Conservation (phyloP, 306 rosid species). For the Castanea sativa region DNA sequence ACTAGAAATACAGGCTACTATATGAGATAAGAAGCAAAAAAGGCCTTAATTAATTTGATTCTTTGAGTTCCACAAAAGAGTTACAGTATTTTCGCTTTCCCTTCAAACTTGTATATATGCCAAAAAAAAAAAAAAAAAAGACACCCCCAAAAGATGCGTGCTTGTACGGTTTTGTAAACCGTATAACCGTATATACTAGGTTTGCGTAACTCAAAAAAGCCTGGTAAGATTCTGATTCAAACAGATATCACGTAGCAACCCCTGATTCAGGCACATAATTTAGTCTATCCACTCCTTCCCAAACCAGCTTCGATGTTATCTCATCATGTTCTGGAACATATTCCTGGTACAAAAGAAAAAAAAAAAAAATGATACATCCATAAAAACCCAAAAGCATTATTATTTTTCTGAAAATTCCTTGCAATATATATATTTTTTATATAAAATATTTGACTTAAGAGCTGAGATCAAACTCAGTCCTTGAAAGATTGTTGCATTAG, state of each 20-base stretch:
- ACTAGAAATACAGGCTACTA: no score
- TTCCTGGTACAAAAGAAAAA: conserved; percentile 49
- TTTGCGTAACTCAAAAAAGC: conserved; percentile 36
- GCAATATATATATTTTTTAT: no score
- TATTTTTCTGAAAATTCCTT: no score
- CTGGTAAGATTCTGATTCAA: conserved; percentile 2
- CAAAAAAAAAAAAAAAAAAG: conserved; percentile 22
- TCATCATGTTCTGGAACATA: conserved; percentile 87
- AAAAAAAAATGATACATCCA: background rate
- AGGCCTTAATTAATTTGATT: background rate
- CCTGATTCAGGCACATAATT: conserved; percentile 67
- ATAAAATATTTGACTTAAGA: no score
- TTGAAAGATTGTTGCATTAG: no score
- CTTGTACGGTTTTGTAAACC: conserved; percentile 38
- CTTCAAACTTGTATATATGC: conserved; percentile 11
- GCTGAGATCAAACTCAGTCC: no score
- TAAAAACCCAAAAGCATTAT: background rate
- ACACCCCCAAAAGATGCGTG: conserved; percentile 12
- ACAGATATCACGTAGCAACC: conserved; percentile 57
- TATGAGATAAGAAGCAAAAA: background rate
- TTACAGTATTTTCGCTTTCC: background rate
- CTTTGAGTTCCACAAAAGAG: background rate
- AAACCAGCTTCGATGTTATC: conserved; percentile 82
- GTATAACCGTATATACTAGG: conserved; percentile 47
- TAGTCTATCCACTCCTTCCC: conserved; percentile 78